A percentile compares a stretch with the other conserved stretches of the same genome.
phyloP scores from a whole-genome alignment of 768 basidiomycete species.

The Mycena kentingensis region DNA sequence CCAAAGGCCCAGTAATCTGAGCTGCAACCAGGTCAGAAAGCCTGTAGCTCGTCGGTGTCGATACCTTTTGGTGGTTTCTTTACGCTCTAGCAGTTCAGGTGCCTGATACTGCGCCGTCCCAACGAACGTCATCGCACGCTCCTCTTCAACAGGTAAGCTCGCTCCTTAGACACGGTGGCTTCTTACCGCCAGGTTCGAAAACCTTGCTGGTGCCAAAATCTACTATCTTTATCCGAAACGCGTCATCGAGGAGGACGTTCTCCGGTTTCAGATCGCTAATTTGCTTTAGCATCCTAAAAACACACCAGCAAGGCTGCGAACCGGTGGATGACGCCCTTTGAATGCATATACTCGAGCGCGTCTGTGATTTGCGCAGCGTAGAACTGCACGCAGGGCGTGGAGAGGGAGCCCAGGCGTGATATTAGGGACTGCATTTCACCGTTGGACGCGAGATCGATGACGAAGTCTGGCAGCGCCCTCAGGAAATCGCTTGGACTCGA shows the following conservation, averaged over 20 bases:
- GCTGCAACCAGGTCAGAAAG: constrained; percentile 39
- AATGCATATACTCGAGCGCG: constrained; percentile 88
- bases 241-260: constrained; percentile 86
- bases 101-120: constrained; percentile 90
- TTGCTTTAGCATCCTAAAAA: constrained; percentile 4
- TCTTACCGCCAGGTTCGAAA: constrained; percentile 57
- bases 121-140: constrained; percentile 42
- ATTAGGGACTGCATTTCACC: constrained; percentile 78
- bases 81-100: constrained; percentile 77
- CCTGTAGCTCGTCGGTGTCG: constrained; percentile 14
- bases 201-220: constrained; percentile 95
- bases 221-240: constrained; percentile 89
- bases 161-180: constrained; percentile 7
- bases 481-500: background rate
- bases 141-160: background rate
- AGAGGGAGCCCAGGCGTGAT: constrained; percentile 82
- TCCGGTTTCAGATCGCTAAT: constrained; percentile 78
- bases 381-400: constrained; percentile 70
- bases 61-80: constrained; percentile 77
- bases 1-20: constrained; percentile 97
- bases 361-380: constrained; percentile 91
- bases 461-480: constrained; percentile 58
- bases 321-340: constrained; percentile 88
- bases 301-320: constrained; percentile 27
- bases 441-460: constrained; percentile 73